phyloP scores from a whole-genome alignment of 495 filamentous ascomycete species.

The Gamarada debralockiae region DNA sequence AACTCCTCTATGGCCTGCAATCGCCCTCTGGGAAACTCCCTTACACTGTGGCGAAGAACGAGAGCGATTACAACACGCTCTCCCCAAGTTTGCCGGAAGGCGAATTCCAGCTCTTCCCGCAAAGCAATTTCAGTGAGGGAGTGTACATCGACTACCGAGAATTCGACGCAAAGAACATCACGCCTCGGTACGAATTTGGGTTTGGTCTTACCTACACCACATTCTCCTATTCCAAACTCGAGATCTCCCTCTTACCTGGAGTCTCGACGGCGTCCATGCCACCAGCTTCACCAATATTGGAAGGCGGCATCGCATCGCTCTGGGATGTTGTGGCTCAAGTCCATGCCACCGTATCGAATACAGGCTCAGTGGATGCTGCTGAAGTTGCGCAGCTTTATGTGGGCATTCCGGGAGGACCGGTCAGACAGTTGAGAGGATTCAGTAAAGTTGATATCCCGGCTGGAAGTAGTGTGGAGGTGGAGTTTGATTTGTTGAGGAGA shows the following conservation, averaged over 20 bases:
- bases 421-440: slow-evolving; percentile 63
- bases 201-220: slow-evolving; percentile 68
- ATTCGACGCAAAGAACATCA: slow-evolving; percentile 65
- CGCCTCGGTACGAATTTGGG: slow-evolving; percentile 88
- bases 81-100: slow-evolving; percentile 28
- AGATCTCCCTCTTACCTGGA: slow-evolving; percentile 25
- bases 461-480: slow-evolving; percentile 39
- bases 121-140: slow-evolving; percentile 62
- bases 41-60: slow-evolving; percentile 65
- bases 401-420: slow-evolving; percentile 48
- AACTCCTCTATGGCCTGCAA: slow-evolving; percentile 55
- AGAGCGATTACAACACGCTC: slow-evolving; percentile 51
- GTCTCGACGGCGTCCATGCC: slow-evolving; percentile 30
- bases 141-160: slow-evolving; percentile 64
- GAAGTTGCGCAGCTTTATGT: slow-evolving; percentile 80
- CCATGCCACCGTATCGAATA: slow-evolving; percentile 76
- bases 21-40: slow-evolving; percentile 64
- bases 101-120: slow-evolving; percentile 39
- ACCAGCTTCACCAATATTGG: slow-evolving; percentile 48
- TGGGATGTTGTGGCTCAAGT: slow-evolving; percentile 68
- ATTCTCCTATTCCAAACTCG: slow-evolving; percentile 46
- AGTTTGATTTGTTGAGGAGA: slow-evolving; percentile 54
- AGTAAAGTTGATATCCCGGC: slow-evolving; percentile 50
- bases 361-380: slow-evolving; percentile 63
- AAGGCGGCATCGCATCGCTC: slow-evolving; percentile 75